These are phyloP conservation scores for Beauveria brongniartii DNA, from an alignment of 2,329 filamentous ascomycete genomes.

Conservation along the genomic window DNA sequence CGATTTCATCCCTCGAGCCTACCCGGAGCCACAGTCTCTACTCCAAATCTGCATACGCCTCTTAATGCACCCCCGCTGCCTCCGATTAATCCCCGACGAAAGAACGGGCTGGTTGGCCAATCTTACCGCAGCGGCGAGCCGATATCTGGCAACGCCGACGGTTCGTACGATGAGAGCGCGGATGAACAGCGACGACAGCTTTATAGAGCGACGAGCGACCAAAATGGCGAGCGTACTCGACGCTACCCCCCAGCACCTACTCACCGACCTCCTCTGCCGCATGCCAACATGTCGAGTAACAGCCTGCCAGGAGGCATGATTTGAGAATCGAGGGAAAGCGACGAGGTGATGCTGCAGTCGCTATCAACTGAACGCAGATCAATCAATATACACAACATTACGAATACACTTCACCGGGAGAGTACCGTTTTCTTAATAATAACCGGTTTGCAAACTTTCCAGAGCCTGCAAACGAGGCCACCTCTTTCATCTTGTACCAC, in stretches of 20 bases:
- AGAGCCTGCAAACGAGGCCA: background rate
- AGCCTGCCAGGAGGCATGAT: constrained; percentile 39
- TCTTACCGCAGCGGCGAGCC: constrained; percentile 29
- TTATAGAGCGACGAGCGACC: constrained; percentile 36
- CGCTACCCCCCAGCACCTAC: constrained; percentile 20
- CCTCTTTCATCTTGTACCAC: background rate
- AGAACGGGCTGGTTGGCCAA: constrained; percentile 32
- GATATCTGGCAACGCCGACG: constrained; percentile 17
- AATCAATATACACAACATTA: background rate
- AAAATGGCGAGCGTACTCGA: constrained; percentile 22
- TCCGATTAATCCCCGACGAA: constrained; percentile 50
- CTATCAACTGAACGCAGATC: background rate
- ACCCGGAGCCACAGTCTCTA: constrained; percentile 24
- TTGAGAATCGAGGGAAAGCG: constrained; percentile 18
- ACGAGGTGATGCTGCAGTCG: background rate
- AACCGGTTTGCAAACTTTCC: background rate
- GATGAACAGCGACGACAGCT: constrained; percentile 30
- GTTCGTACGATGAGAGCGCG: constrained; percentile 16
- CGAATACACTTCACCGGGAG: background rate
- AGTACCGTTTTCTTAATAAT: constrained; percentile 6
- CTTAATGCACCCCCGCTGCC: constrained; percentile 42
- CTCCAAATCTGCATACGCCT: constrained; percentile 29
- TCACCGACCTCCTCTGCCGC: constrained; percentile 20
- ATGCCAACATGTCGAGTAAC: constrained; percentile 21
- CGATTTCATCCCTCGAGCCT: constrained; percentile 31